Conservation (phyloP, 352 stramenopile genomes). For the Plasmopara viticola region DNA sequence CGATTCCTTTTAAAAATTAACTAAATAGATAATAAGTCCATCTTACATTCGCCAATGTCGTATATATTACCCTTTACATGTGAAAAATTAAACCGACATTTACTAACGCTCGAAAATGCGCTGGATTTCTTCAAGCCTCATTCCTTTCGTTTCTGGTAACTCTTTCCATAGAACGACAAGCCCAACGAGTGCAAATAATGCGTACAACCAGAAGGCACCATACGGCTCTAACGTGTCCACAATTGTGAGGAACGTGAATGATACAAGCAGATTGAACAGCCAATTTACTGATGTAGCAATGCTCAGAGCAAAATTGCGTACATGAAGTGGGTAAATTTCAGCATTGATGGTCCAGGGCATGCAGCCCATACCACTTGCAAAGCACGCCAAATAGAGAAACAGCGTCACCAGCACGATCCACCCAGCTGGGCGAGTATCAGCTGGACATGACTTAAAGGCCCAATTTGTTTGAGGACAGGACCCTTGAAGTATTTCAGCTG, state of each 20-base stretch:
- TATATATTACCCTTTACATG: too few relatives aligned
- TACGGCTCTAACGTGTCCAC: conserved; percentile 51
- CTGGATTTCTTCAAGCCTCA: conserved; percentile 91
- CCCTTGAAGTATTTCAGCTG: conserved; percentile 8
- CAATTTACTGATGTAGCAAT: conserved; percentile 90
- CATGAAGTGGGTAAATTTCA: conserved; percentile 91
- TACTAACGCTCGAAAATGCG: conserved; percentile 50
- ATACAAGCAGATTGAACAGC: conserved; percentile 90
- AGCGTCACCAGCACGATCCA: conserved; percentile 56
- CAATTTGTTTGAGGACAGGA: conserved; percentile 28
- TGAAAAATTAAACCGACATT: too few relatives aligned
- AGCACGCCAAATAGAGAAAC: conserved; percentile 74
- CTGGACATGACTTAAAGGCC: conserved; percentile 46
- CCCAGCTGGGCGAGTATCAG: conserved; percentile 30
- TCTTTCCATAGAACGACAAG: conserved; percentile 68
- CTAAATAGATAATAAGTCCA: too few relatives aligned
- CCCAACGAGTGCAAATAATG: conserved; percentile 60
- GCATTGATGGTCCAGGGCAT: conserved; percentile 95
- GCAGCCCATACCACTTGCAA: conserved; percentile 77
- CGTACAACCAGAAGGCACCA: conserved; percentile 91
- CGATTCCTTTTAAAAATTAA: too few relatives aligned
- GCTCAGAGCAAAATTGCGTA: conserved; percentile 85
- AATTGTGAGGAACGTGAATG: conserved; percentile 91
- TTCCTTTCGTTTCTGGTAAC: conserved; percentile 91
- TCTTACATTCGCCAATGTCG: too few relatives aligned